Evolutionary conservation across 306 rosid species (phyloP).

Genomic region (Malus asiatica): DNA sequence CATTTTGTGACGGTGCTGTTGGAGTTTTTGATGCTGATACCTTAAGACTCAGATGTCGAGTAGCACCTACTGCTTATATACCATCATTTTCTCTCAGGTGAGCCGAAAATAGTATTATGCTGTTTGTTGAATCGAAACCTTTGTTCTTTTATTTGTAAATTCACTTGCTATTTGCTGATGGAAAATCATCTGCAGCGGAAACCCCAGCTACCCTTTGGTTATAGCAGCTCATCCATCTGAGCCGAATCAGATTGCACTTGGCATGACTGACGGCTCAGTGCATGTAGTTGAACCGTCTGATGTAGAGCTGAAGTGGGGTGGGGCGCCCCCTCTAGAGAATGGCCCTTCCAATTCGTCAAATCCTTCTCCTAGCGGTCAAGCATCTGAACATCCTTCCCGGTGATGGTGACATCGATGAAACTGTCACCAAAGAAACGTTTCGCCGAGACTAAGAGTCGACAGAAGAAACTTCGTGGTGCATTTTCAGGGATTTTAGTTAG

Average conservation of each 20-base stretch:
- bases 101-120: not conserved
- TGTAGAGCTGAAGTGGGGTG: conserved; percentile 31
- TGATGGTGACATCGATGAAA: conserved; percentile 8
- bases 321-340: conserved; percentile 29
- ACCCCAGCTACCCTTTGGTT: conserved; percentile 26
- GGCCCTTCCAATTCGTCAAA: conserved; percentile 39
- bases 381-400: conserved; percentile 33
- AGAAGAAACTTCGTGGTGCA: not conserved
- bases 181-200: conserved; percentile 11
- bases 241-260: conserved; percentile 36
- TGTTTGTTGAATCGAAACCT: not conserved
- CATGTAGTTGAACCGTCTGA: conserved; percentile 31
- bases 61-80: conserved; percentile 34
- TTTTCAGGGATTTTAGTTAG: not conserved
- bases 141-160: not conserved
- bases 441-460: not conserved
- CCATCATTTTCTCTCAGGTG: conserved; percentile 35
- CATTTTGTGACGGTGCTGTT: conserved; percentile 34
- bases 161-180: not conserved
- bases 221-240: conserved; percentile 39
- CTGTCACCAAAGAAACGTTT: not conserved
- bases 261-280: conserved; percentile 36
- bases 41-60: conserved; percentile 34
- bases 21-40: conserved; percentile 36
- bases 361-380: conserved; percentile 41